These are phyloP conservation scores for Penicillium italicum DNA, from an alignment of 2,329 filamentous ascomycete species.

Conservation along the genomic window DNA sequence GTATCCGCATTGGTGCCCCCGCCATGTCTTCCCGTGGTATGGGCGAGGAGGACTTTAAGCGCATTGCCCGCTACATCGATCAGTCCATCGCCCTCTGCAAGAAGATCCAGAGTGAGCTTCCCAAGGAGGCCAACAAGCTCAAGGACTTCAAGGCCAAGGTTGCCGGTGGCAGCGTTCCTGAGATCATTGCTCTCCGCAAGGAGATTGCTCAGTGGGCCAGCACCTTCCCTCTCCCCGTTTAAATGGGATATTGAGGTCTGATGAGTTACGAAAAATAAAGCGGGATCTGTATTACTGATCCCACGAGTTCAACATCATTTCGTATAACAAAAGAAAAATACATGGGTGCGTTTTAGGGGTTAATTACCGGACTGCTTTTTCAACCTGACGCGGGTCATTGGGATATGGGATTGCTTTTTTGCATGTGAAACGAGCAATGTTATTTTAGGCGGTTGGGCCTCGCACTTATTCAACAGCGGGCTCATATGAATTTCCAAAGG, in stretches of 20 bases:
- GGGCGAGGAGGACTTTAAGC: conserved; percentile 84
- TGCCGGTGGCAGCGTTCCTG: conserved; percentile 68
- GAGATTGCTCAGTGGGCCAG: conserved; percentile 86
- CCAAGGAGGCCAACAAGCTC: conserved; percentile 98
- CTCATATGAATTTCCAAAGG: conserved; percentile 17
- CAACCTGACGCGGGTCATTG: conserved; percentile 39
- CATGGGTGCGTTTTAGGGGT: conserved; percentile 32
- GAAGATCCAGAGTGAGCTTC: conserved; percentile 76
- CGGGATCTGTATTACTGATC: conserved; percentile 15
- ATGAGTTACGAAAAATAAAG: conserved; percentile 8
- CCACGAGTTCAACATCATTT: conserved; percentile 40
- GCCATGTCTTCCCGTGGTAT: conserved; percentile 98
- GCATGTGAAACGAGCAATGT: conserved; percentile 23
- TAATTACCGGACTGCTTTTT: conserved; percentile 41
- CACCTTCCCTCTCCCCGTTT: conserved; percentile 80
- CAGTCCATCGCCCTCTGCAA: conserved; percentile 83
- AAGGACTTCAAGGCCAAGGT: conserved; percentile 99
- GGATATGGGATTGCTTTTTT: conserved; percentile 30
- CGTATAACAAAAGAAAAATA: conserved; percentile 29
- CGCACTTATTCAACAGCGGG: conserved; percentile 24
- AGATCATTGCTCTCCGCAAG: conserved; percentile 81
- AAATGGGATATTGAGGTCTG: conserved; percentile 20
- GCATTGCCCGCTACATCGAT: conserved; percentile 86
- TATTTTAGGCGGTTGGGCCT: conserved; percentile 14
- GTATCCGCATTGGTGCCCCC: conserved; percentile 92